A percentile compares a stretch with the other conserved stretches of the same genome.
phyloP scores from a whole-genome alignment of 352 stramenopile genomes.

The Pythium biforme region DNA sequence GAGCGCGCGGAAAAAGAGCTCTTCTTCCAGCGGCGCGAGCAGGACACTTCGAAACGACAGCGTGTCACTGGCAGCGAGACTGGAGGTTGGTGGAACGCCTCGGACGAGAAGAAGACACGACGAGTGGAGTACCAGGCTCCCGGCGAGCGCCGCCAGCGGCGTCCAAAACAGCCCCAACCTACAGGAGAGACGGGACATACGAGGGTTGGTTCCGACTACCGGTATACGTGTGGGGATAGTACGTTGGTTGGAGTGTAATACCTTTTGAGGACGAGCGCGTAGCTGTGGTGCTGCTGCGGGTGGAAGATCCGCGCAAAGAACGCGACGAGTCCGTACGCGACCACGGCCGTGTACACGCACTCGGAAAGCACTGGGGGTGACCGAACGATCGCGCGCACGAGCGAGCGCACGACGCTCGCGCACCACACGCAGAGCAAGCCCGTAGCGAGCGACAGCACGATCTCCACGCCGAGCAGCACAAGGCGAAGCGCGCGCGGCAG shows the following conservation, averaged over 20 bases:
- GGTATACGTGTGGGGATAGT: no score
- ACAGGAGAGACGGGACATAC: background rate
- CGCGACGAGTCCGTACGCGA: background rate
- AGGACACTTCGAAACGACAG: conserved; percentile 34
- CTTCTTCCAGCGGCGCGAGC: conserved; percentile 48
- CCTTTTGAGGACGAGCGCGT: conserved; percentile 7
- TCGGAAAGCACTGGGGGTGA: background rate
- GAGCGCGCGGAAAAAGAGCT: conserved; percentile 66
- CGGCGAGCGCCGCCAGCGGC: background rate
- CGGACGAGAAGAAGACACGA: background rate
- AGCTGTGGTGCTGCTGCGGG: conserved; percentile 12
- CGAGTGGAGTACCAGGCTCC: conserved; percentile 3
- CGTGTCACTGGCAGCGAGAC: background rate
- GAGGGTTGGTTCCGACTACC: no score
- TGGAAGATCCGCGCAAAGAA: conserved; percentile 20
- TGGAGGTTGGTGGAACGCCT: background rate
- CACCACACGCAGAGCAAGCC: conserved; percentile 26
- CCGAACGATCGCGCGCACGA: background rate
- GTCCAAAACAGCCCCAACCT: conserved; percentile 13
- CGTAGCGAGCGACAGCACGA: conserved; percentile 14
- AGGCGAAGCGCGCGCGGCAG: conserved; percentile 5
- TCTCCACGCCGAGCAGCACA: conserved; percentile 21
- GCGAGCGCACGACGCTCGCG: conserved; percentile 6
- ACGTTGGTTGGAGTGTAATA: background rate
- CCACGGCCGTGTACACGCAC: conserved; percentile 5